Conservation (phyloP, 345 rosid species). For the Orychophragmus violaceus region DNA sequence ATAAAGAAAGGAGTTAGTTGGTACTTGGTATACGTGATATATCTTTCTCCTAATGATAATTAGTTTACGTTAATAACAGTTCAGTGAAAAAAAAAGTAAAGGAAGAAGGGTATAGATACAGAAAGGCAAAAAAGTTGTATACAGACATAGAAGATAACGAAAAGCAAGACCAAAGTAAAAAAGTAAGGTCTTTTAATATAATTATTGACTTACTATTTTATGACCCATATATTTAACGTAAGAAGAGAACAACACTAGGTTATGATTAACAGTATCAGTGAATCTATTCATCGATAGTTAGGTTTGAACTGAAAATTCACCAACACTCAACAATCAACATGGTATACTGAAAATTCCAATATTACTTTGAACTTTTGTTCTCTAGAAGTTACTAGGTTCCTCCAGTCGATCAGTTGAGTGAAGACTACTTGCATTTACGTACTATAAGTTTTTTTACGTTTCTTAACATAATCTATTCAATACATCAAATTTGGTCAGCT, state of each 20-base stretch:
- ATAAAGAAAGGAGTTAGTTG: constrained; percentile 10
- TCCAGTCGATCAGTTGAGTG: not conserved
- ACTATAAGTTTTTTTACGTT: not conserved
- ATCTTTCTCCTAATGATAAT: not conserved
- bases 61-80: not conserved
- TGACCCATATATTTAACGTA: not conserved
- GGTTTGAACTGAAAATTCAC: not conserved
- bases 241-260: not conserved
- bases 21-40: constrained; percentile 1
- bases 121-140: not conserved
- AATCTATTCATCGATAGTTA: not conserved
- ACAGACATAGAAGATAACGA: not conserved
- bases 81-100: not conserved
- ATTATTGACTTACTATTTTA: not conserved
- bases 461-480: too few species aligned
- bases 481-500: too few species aligned
- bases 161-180: constrained; percentile 16
- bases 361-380: not conserved
- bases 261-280: not conserved
- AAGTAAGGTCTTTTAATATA: constrained; percentile 1
- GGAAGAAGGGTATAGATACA: constrained; percentile 8
- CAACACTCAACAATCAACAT: not conserved
- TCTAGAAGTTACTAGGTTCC: not conserved
- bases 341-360: not conserved
- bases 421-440: not conserved